Evolutionary conservation across 306 rosid species (phyloP).

Genomic region (Delonix regia): DNA sequence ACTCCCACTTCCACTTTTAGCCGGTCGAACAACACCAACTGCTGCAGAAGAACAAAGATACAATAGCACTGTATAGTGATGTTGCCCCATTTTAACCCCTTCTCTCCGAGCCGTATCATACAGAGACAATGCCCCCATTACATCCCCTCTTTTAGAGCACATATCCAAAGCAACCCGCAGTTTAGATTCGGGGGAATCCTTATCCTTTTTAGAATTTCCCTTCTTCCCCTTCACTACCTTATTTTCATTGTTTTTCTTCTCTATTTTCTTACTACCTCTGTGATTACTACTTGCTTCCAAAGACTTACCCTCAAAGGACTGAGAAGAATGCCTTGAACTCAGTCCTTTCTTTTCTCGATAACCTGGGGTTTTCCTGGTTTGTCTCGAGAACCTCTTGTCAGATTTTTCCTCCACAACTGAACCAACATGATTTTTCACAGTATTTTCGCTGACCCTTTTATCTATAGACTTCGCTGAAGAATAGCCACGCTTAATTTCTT

Average conservation of each 20-base stretch:
- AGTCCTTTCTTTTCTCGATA: constrained; percentile 43
- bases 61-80: constrained; percentile 78
- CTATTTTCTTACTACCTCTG: constrained; percentile 33
- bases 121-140: constrained; percentile 68
- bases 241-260: constrained; percentile 30
- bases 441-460: constrained; percentile 33
- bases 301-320: constrained; percentile 33
- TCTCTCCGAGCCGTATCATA: constrained; percentile 63
- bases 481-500: constrained; percentile 35
- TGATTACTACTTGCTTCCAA: constrained; percentile 11
- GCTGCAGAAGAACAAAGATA: constrained; percentile 95
- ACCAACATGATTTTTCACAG: constrained; percentile 40
- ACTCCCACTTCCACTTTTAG: constrained; percentile 75
- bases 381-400: constrained; percentile 33
- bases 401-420: constrained; percentile 41
- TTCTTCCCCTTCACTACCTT: constrained; percentile 39
- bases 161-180: constrained; percentile 61
- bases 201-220: constrained; percentile 43
- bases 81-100: constrained; percentile 60
- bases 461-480: constrained; percentile 40
- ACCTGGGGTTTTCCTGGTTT: constrained; percentile 36
- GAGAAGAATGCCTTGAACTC: constrained; percentile 35
- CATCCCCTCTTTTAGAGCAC: constrained; percentile 89
- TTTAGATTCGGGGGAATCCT: constrained; percentile 47
- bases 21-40: constrained; percentile 78